Evolutionary conservation across 1,284 basidiomycete species (phyloP), one percentile per base, ranked within the genome.

Genomic region (Boletus mariae): DNA sequence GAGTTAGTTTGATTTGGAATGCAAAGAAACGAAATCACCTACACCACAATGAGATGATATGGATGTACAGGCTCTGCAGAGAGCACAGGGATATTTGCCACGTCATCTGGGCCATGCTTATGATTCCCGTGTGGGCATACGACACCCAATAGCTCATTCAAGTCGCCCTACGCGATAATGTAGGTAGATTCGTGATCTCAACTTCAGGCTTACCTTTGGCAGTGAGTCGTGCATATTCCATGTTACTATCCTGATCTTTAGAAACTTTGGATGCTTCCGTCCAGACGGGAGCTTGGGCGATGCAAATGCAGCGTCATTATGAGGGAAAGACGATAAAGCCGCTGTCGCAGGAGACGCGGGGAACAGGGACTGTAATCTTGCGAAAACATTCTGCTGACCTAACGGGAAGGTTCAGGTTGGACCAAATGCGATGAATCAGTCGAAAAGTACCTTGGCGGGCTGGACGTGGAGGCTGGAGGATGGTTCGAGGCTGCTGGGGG

Each of bases 161-260:
- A 71, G 64, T 93, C 84, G 10, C 90, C 91, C 84, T 91, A 52
- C 40, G 11, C 17, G 43, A 29, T 42, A 13, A 53, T 58, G 44
- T 59, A 56, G 47, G 48, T 29, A 5, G 9, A 25, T 44, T 34
- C n/a, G 8, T 17, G 28, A 26, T 1, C 4, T 43, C 26, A 56
- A 43, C 37, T 29, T 29, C 17, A 45, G 3, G 63, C 61, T n/a
- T 35, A 83, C 85, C 78, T 87, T 89, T 31, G 87, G 87, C 5
- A 89, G 63, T 1, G 83, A 83, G 61, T 89, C 84, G 59, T 89
- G 84, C 87, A 90, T 90, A 62, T 90, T 90, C 88, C 88, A 82
- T 32, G 79, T 77, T 29, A 82, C 48, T 49, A 82, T 75, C 28
- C 77, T 68, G 12, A 80, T 66, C 59, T 82, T 82, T 17, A 82